Base-by-base conservation (phyloP, 345 rosid species). In the Acer negundo region DNA sequence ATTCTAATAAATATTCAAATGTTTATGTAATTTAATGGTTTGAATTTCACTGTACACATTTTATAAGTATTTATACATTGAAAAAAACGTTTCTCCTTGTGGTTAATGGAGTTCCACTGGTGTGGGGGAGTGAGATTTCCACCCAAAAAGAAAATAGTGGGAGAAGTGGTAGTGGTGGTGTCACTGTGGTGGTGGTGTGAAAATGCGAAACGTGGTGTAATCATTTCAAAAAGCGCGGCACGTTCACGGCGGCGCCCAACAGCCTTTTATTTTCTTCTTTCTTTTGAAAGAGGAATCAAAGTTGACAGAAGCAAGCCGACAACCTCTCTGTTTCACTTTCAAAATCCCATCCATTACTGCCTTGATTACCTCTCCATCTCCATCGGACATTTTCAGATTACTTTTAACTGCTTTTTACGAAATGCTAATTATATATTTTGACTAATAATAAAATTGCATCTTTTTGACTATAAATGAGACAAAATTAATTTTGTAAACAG, bases 211-310 rank as follows among this genome's bases (percentile, higher is more conserved):
- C 74, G 77, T 64, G 70, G 42, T 72, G 42, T 61, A 15, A 65
- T 77, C 72, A 65, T 42, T 76, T 67, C 38, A 35, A 35, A 35
- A 35, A 4, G 6, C 6, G 38, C 6, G 38, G 38, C 38, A 35
- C 38, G 6, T 4, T 35, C 58, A 80, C 85, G 85, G 79, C 82
- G 82, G 82, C 86, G 82, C 79, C 83, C 51, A 35, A 69, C 78
- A 80, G 76, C 73, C 62, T 75, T 75, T 58, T 23, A 10, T 6
- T 38, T 72, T 56, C 3, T 31, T 42, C 46, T 7, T 1, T 42
- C 46, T 42, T 42, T 42, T 35, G 38, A 35, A 35, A 35, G 38
- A 35, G 38, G 38, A 35, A 35, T 42, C 46, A 42, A 77, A 69
- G 70, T 76, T 42, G 76, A 77, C 81, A 61, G 65, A 31, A 31